These are phyloP conservation scores for Coniochaeta pulveracea DNA, from an alignment of 2,329 filamentous ascomycete species.

Conservation along the genomic window DNA sequence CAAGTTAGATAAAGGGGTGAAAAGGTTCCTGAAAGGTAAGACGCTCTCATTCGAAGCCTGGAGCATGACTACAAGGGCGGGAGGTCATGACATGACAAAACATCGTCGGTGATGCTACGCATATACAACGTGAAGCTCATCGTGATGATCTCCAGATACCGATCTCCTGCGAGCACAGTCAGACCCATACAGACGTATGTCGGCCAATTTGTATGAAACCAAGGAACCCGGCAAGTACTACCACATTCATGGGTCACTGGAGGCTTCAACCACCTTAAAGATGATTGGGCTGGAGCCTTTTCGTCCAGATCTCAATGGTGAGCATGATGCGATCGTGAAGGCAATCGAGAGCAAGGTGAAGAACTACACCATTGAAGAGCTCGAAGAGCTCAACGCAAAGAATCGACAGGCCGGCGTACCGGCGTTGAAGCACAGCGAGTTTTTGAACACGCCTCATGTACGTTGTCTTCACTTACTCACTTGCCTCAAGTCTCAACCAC, in stretches of 20 bases:
- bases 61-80: too few relatives aligned
- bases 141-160: conserved; percentile 41
- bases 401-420: conserved; percentile 48
- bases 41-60: too few relatives aligned
- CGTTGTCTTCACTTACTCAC: conserved; percentile 37
- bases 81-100: too few relatives aligned
- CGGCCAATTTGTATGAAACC: conserved; percentile 61
- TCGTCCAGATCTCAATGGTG: conserved; percentile 39
- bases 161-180: conserved; percentile 62
- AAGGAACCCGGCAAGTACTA: conserved; percentile 54
- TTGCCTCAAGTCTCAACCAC: too few relatives aligned
- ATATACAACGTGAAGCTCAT: not conserved
- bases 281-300: conserved; percentile 59
- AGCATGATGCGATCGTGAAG: conserved; percentile 42
- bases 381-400: conserved; percentile 46
- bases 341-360: conserved; percentile 48
- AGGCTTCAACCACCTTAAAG: conserved; percentile 55
- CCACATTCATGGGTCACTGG: conserved; percentile 65
- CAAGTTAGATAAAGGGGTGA: conserved; percentile 33
- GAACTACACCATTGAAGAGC: conserved; percentile 38
- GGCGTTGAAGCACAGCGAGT: conserved; percentile 49
- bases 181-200: conserved; percentile 58
- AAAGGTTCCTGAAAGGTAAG: conserved; percentile 22
- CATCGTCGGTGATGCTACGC: too few relatives aligned
- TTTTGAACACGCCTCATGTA: conserved; percentile 43